These are phyloP conservation scores for Blastobotrys indianensis DNA, from an alignment of 1,139 yeast species.

Conservation along the genomic window DNA sequence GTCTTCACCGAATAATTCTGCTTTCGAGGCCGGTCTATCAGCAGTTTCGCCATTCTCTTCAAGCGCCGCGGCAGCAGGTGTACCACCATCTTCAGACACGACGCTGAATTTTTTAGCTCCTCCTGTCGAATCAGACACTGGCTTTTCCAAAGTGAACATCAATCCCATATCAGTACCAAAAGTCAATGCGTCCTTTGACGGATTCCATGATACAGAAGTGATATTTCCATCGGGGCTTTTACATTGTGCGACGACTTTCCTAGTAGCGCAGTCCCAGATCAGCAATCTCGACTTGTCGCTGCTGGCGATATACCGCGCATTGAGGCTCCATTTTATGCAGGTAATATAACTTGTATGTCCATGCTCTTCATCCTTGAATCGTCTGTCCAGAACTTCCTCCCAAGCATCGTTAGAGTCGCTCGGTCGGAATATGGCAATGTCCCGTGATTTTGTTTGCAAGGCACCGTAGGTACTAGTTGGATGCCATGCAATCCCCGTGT, in stretches of 20 bases:
- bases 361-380: slow-evolving; percentile 5
- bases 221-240: slow-evolving; percentile 1
- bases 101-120: neutral
- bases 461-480: slow-evolving; percentile 62
- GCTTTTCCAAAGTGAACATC: slow-evolving; percentile 24
- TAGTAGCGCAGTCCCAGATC: slow-evolving; percentile 44
- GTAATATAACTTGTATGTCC: slow-evolving; percentile 34
- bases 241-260: slow-evolving; percentile 1
- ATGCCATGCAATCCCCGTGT: slow-evolving; percentile 50
- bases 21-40: slow-evolving; percentile 20
- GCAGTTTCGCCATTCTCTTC: slow-evolving; percentile 10
- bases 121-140: neutral
- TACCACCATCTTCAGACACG: too few species aligned
- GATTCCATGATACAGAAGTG: slow-evolving; percentile 34
- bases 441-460: slow-evolving; percentile 42
- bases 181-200: slow-evolving; percentile 31
- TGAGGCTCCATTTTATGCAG: slow-evolving; percentile 55
- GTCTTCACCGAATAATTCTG: slow-evolving; percentile 23
- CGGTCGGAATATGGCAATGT: slow-evolving; percentile 31
- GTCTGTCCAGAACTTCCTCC: slow-evolving; percentile 7
- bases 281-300: slow-evolving; percentile 48
- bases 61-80: too few species aligned
- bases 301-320: slow-evolving; percentile 51
- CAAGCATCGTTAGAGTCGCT: slow-evolving; percentile 19
- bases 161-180: slow-evolving; percentile 33